Evolutionary conservation across 2,329 filamentous ascomycete genomes (phyloP).

Genomic region (Cryphonectria japonica): DNA sequence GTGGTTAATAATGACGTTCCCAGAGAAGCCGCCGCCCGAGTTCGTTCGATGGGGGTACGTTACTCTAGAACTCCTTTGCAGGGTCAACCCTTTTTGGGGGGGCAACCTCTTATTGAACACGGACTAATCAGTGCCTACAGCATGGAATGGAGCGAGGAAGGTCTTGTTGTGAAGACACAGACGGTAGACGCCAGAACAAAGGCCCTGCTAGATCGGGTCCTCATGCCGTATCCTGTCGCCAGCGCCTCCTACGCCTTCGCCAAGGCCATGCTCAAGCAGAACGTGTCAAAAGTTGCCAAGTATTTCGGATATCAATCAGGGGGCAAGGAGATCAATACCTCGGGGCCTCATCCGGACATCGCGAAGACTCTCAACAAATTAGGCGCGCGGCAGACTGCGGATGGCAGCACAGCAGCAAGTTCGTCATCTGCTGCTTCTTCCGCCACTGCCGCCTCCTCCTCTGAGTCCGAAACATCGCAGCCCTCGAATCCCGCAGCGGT

Average conservation of each 20-base stretch:
- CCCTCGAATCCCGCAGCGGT: not conserved
- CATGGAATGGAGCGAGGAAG: conserved; percentile 53
- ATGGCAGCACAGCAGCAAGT: conserved; percentile 31
- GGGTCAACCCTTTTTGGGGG: not conserved
- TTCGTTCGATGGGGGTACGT: conserved; percentile 63
- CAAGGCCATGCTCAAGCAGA: conserved; percentile 51
- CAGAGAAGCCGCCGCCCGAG: conserved; percentile 60
- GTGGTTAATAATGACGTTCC: conserved; percentile 67
- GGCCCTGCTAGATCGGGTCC: conserved; percentile 48
- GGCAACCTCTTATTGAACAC: not conserved
- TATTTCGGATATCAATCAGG: conserved; percentile 49
- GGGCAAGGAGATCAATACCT: conserved; percentile 21
- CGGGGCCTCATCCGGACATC: conserved; percentile 35
- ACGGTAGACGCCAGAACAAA: conserved; percentile 54
- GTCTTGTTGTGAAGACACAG: conserved; percentile 51
- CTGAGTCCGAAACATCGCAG: not conserved
- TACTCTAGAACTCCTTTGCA: not conserved
- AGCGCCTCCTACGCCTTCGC: conserved; percentile 57
- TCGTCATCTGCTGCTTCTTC: conserved; percentile 29
- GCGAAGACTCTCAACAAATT: conserved; percentile 39
- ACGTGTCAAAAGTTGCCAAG: conserved; percentile 47
- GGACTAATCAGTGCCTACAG: conserved; percentile 41
- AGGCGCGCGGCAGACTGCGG: conserved; percentile 28
- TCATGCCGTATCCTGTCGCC: conserved; percentile 59
- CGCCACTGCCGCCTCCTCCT: conserved; percentile 14